A percentile compares a stretch with the other conserved stretches of the same genome.
Evolutionary conservation across 2,329 filamentous ascomycete species (phyloP).

Genomic region (Coniochaeta sp.): DNA sequence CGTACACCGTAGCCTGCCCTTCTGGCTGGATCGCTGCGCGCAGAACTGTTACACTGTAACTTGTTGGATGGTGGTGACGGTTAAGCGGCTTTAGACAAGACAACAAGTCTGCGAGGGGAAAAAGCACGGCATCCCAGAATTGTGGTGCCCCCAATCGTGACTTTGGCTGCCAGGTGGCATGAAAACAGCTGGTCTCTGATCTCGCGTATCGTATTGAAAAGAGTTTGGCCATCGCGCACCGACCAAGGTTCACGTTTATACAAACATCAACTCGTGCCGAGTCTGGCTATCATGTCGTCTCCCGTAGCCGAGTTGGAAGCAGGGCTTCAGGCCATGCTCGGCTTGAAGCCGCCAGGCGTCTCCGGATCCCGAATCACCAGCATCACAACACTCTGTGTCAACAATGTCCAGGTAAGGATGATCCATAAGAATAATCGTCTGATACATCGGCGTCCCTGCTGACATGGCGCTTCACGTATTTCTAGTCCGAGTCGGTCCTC

Average conservation of each 20-base stretch:
- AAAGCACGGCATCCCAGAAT: neutral
- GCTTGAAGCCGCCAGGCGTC: slow-evolving; percentile 86
- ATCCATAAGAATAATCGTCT: neutral
- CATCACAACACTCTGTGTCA: slow-evolving; percentile 80
- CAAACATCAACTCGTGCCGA: slow-evolving; percentile 8
- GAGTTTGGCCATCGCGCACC: neutral
- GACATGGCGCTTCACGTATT: slow-evolving; percentile 4
- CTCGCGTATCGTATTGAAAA: slow-evolving; percentile 4
- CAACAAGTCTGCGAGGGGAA: neutral
- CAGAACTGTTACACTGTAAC: neutral
- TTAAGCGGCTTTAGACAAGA: neutral
- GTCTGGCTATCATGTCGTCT: slow-evolving; percentile 55
- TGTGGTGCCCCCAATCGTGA: neutral
- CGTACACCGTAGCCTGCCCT: neutral
- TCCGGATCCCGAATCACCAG: slow-evolving; percentile 85
- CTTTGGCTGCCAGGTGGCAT: slow-evolving; percentile 1
- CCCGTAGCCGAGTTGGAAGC: slow-evolving; percentile 86
- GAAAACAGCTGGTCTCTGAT: neutral
- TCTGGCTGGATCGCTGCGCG: neutral
- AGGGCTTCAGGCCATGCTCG: slow-evolving; percentile 84
- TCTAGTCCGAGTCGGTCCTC: slow-evolving; percentile 83
- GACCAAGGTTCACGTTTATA: neutral
- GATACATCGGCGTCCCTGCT: neutral
- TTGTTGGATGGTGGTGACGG: neutral
- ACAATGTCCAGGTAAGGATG: slow-evolving; percentile 76